Conservation (phyloP, 106 monocot genomes). For the Allium sativum region DNA sequence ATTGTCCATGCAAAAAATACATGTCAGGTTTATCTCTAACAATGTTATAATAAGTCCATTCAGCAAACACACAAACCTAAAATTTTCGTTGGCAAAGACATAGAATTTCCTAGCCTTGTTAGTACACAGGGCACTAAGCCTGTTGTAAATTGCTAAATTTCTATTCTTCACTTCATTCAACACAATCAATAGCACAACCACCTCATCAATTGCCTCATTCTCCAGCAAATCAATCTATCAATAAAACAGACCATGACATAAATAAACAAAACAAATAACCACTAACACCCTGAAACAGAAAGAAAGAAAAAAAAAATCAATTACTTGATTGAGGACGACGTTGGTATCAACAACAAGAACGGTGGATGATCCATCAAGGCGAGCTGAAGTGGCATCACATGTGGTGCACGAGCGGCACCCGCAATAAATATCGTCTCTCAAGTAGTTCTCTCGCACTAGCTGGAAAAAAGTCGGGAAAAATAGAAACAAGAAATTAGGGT, state of each 20-base stretch:
- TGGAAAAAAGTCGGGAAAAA: conserved; percentile 2
- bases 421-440: conserved; percentile 91
- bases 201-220: conserved; percentile 76
- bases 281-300: not conserved
- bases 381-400: conserved; percentile 57
- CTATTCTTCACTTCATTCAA: conserved; percentile 92
- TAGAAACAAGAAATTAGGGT: conserved; percentile 5
- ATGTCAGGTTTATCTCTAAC: too few species aligned
- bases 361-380: conserved; percentile 41
- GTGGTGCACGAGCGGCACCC: conserved; percentile 43
- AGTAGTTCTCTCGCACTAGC: conserved; percentile 91
- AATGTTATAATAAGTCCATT: too few species aligned
- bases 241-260: too few species aligned
- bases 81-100: conserved; percentile 84
- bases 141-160: conserved; percentile 66
- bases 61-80: conserved; percentile 31
- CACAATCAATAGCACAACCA: conserved; percentile 73
- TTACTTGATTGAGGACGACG: conserved; percentile 90
- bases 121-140: conserved; percentile 69
- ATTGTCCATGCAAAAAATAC: not conserved
- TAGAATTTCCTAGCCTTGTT: conserved; percentile 48
- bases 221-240: conserved; percentile 87
- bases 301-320: not conserved
- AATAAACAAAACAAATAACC: conserved; percentile 2
- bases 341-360: conserved; percentile 93